Conservation (phyloP, 768 basidiomycete genomes). For the Leccinellum luteum region DNA sequence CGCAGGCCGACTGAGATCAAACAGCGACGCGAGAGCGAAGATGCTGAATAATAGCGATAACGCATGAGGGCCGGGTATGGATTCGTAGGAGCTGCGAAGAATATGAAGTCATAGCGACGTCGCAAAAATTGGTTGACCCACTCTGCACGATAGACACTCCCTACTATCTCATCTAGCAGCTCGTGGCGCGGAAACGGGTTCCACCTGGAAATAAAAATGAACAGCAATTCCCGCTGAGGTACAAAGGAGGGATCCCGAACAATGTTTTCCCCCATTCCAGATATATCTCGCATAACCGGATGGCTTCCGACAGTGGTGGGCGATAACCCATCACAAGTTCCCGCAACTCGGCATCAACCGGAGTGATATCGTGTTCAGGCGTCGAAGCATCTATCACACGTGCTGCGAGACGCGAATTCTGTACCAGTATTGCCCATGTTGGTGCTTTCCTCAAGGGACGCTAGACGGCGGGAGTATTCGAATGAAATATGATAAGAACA, state of each 20-base stretch:
- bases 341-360: constrained; percentile 36
- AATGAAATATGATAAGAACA: not conserved
- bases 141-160: constrained; percentile 52
- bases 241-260: constrained; percentile 35
- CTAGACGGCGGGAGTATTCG: constrained; percentile 11
- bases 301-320: constrained; percentile 58
- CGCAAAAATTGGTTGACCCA: constrained; percentile 25
- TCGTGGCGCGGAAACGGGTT: constrained; percentile 51
- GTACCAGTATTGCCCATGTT: constrained; percentile 13
- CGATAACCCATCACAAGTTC: constrained; percentile 46
- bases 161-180: constrained; percentile 55
- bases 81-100: constrained; percentile 37
- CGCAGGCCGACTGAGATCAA: constrained; percentile 49
- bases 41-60: constrained; percentile 63
- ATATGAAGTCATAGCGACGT: not conserved
- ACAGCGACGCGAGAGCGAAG: constrained; percentile 64
- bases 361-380: constrained; percentile 31
- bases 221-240: not conserved
- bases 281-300: constrained; percentile 61
- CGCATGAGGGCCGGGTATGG: constrained; percentile 44
- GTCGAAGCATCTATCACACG: constrained; percentile 38
- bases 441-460: constrained; percentile 20
- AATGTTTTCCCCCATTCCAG: constrained; percentile 58
- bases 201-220: constrained; percentile 39
- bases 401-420: constrained; percentile 39